Evolutionary conservation across 2,329 filamentous ascomycete genomes (phyloP).

Genomic region (Aspergillus alliaceus): DNA sequence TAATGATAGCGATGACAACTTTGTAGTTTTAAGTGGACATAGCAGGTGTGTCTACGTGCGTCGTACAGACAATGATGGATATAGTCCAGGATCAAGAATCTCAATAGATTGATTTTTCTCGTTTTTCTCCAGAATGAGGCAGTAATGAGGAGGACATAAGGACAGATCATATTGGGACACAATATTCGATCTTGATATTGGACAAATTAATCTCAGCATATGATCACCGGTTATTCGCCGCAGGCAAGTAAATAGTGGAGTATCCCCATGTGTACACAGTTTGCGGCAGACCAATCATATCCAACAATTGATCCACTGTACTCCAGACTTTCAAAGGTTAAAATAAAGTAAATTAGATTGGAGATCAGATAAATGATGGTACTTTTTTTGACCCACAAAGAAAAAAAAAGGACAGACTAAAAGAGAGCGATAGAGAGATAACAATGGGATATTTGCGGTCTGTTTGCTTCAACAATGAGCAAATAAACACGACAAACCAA

Average conservation of each 20-base stretch:
- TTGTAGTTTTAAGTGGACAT: conserved; percentile 11
- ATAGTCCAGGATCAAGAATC: not conserved
- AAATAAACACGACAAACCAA: too few species aligned
- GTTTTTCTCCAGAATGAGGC: too few species aligned
- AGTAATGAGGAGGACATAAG: too few species aligned
- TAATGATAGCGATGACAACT: conserved; percentile 16
- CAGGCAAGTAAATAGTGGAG: not conserved
- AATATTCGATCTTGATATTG: not conserved
- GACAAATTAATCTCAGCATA: not conserved
- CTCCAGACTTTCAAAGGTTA: not conserved
- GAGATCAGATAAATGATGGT: not conserved
- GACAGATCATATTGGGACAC: too few species aligned
- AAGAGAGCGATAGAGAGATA: too few species aligned
- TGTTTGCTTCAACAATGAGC: too few species aligned
- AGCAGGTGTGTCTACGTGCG: not conserved
- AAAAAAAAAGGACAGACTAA: too few species aligned
- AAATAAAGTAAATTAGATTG: not conserved
- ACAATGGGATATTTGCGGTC: too few species aligned
- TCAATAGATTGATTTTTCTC: not conserved
- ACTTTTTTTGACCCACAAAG: not conserved
- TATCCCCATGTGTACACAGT: not conserved
- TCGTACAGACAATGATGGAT: not conserved
- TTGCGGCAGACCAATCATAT: not conserved
- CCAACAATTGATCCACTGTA: not conserved
- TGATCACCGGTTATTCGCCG: not conserved